Evolutionary conservation across 2,329 filamentous ascomycete species (phyloP).

Genomic region (Claviceps maximensis): DNA sequence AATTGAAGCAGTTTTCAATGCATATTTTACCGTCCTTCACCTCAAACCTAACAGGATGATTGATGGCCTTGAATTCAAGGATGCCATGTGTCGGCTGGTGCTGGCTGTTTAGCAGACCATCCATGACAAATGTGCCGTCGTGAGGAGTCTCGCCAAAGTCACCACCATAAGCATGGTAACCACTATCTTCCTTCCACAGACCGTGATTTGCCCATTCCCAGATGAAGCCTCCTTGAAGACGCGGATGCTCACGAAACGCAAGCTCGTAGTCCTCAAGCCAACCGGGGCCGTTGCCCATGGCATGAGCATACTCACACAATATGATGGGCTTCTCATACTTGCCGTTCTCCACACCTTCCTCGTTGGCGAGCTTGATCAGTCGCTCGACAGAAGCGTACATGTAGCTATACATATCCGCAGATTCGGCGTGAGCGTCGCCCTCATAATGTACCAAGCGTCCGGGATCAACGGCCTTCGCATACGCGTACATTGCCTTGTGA

Average conservation of each 20-base stretch:
- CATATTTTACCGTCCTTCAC: conserved; percentile 23
- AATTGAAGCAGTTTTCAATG: conserved; percentile 38
- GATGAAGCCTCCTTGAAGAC: conserved; percentile 53
- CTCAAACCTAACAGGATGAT: conserved; percentile 37
- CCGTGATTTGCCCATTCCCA: conserved; percentile 56
- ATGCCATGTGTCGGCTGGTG: conserved; percentile 45
- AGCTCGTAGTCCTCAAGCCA: conserved; percentile 55
- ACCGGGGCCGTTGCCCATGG: conserved; percentile 66
- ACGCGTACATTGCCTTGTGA: conserved; percentile 54
- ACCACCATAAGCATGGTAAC: conserved; percentile 45
- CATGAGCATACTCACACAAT: conserved; percentile 44
- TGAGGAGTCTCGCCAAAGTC: conserved; percentile 50
- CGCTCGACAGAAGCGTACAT: conserved; percentile 49
- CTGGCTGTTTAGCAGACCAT: conserved; percentile 39
- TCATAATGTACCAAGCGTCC: conserved; percentile 53
- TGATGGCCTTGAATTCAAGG: conserved; percentile 42
- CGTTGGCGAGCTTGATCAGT: conserved; percentile 31
- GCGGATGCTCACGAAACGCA: conserved; percentile 45
- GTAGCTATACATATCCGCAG: conserved; percentile 52
- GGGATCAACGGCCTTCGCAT: conserved; percentile 42
- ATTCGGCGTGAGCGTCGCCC: conserved; percentile 44
- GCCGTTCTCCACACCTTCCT: conserved; percentile 30
- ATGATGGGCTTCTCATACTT: conserved; percentile 44
- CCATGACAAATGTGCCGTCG: conserved; percentile 49
- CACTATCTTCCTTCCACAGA: conserved; percentile 30